These are phyloP conservation scores for Capsicum chinense DNA, from an alignment of 257 asterid genomes.

Conservation along the genomic window DNA sequence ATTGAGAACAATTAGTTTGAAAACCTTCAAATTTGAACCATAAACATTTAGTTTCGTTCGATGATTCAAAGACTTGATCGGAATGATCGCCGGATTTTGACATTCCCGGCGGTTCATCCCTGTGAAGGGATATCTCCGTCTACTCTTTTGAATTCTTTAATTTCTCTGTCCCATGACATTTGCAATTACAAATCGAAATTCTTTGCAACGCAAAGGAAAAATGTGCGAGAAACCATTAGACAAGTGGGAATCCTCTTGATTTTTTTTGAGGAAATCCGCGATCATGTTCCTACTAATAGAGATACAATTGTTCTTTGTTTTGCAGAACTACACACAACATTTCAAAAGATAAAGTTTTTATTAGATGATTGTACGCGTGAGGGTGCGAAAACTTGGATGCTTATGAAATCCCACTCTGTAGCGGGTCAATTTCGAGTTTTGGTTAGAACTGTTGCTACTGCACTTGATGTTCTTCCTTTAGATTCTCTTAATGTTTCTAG, in stretches of 20 bases:
- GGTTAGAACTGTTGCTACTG: slow-evolving; percentile 56
- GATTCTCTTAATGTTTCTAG: slow-evolving; percentile 42
- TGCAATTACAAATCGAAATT: slow-evolving; percentile 43
- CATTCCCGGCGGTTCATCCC: slow-evolving; percentile 72
- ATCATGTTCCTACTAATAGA: slow-evolving; percentile 24
- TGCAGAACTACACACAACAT: slow-evolving; percentile 68
- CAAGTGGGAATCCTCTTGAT: slow-evolving; percentile 60
- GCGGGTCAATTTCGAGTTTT: slow-evolving; percentile 51
- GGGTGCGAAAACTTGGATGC: slow-evolving; percentile 54
- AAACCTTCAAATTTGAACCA: not conserved
- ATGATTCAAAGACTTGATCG: slow-evolving; percentile 53
- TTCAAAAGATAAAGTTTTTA: slow-evolving; percentile 58
- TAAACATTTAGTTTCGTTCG: not conserved
- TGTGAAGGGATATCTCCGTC: slow-evolving; percentile 62
- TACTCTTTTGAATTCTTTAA: slow-evolving; percentile 61
- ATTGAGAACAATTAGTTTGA: not conserved
- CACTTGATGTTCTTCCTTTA: slow-evolving; percentile 68
- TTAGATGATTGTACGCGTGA: slow-evolving; percentile 66
- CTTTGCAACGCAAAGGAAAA: slow-evolving; percentile 55
- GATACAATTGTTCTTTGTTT: slow-evolving; percentile 55
- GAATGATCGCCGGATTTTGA: slow-evolving; percentile 66
- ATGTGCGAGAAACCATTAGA: slow-evolving; percentile 65
- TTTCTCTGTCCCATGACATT: slow-evolving; percentile 48
- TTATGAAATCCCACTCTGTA: slow-evolving; percentile 64
- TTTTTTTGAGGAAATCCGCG: slow-evolving; percentile 64